These are phyloP conservation scores for Fusarium chuoi DNA, from an alignment of 2,329 filamentous ascomycete species.

Conservation along the genomic window DNA sequence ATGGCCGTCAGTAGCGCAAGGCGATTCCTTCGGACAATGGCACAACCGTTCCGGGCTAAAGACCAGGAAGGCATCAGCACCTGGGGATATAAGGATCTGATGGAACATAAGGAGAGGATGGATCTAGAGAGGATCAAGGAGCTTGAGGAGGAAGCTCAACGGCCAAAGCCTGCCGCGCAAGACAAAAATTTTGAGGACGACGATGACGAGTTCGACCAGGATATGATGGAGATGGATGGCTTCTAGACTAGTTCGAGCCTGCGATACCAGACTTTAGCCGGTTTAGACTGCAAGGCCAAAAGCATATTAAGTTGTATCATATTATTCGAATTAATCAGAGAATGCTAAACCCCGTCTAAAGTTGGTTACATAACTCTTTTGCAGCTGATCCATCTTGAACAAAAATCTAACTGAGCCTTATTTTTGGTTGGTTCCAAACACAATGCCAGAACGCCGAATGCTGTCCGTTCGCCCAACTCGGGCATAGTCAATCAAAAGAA, in stretches of 20 bases:
- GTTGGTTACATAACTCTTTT: not conserved
- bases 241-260: slow-evolving; percentile 38
- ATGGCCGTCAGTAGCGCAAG: slow-evolving; percentile 92
- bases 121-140: slow-evolving; percentile 75
- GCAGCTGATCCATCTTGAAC: not conserved
- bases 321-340: slow-evolving; percentile 15
- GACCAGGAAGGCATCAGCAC: slow-evolving; percentile 94
- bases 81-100: slow-evolving; percentile 85
- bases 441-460: slow-evolving; percentile 2
- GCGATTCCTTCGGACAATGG: slow-evolving; percentile 90
- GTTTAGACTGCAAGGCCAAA: slow-evolving; percentile 1
- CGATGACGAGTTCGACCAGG: slow-evolving; percentile 63
- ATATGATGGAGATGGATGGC: slow-evolving; percentile 64
- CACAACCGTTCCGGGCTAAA: slow-evolving; percentile 82
- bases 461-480: not conserved
- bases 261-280: not conserved
- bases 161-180: slow-evolving; percentile 28
- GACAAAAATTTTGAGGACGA: slow-evolving; percentile 62
- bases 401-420: slow-evolving; percentile 4
- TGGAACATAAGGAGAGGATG: slow-evolving; percentile 79
- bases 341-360: not conserved
- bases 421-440: not conserved
- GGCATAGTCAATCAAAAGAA: slow-evolving; percentile 3
- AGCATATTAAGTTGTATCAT: slow-evolving; percentile 15
- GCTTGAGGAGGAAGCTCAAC: slow-evolving; percentile 59